Percentiles rank a stretch among this genome's conserved stretches.
phyloP scores from a whole-genome alignment of 345 rosid species.

The Linum lewisii region DNA sequence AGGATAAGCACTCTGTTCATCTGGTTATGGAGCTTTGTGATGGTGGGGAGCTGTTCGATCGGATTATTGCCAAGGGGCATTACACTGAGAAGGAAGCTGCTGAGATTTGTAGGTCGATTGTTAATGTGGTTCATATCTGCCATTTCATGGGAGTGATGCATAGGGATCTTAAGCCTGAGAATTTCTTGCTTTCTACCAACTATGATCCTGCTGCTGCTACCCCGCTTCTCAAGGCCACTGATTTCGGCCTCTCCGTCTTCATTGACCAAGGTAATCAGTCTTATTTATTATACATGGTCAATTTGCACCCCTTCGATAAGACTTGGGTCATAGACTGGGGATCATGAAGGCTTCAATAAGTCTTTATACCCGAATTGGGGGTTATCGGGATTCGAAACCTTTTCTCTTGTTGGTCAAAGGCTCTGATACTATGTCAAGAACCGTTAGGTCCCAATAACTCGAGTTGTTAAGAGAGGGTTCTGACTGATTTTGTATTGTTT shows the following conservation, averaged over 20 bases:
- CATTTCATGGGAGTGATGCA: conserved; percentile 31
- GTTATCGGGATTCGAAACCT: too few relatives aligned
- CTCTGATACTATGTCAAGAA: too few relatives aligned
- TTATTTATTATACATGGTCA: too few relatives aligned
- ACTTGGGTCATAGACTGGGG: too few relatives aligned
- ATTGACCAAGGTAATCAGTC: conserved; percentile 34
- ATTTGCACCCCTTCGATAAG: too few relatives aligned
- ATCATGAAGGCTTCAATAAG: too few relatives aligned
- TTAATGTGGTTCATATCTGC: conserved; percentile 21
- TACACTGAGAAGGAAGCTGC: conserved; percentile 28
- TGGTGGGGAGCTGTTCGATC: conserved; percentile 22
- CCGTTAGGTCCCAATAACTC: too few relatives aligned
- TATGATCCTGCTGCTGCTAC: conserved; percentile 4
- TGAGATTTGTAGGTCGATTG: conserved; percentile 21
- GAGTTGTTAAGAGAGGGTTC: too few relatives aligned
- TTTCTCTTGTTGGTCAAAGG: too few relatives aligned
- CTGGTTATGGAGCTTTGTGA: conserved; percentile 24
- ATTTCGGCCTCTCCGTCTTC: conserved; percentile 31
- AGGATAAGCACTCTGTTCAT: conserved; percentile 24
- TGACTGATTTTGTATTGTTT: too few relatives aligned
- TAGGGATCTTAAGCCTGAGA: conserved; percentile 26
- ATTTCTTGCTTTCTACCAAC: conserved; percentile 22
- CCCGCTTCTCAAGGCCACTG: conserved; percentile 18
- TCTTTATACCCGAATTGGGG: too few relatives aligned
- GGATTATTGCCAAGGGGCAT: conserved; percentile 22